Evolutionary conservation across 805 yeast genomes (phyloP).

Genomic region (Pichia gijzeniarum): DNA sequence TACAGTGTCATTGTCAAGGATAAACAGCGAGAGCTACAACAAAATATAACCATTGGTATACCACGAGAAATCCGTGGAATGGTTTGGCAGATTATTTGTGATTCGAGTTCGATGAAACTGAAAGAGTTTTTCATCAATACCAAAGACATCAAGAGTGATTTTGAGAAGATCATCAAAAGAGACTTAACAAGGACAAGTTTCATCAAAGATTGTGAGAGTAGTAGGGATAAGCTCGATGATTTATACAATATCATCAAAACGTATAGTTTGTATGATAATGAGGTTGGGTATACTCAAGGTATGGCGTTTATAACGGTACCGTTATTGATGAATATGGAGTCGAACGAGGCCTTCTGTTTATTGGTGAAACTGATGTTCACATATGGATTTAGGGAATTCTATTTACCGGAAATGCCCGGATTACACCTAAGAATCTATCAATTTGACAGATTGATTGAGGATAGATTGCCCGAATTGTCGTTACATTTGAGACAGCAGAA

Average conservation of each 20-base stretch:
- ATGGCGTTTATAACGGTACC: constrained; percentile 94
- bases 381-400: constrained; percentile 73
- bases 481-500: constrained; percentile 82
- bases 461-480: constrained; percentile 60
- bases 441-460: constrained; percentile 83
- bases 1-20: constrained; percentile 60
- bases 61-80: constrained; percentile 84
- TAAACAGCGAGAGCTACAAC: constrained; percentile 52
- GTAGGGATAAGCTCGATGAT: constrained; percentile 52
- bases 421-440: constrained; percentile 79
- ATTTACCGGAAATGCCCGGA: constrained; percentile 90
- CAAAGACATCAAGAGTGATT: constrained; percentile 47
- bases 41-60: constrained; percentile 66
- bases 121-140: constrained; percentile 51
- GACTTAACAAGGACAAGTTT: constrained; percentile 85
- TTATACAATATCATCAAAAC: constrained; percentile 73
- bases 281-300: constrained; percentile 97
- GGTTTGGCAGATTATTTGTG: constrained; percentile 85
- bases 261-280: constrained; percentile 79
- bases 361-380: constrained; percentile 77
- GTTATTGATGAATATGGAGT: constrained; percentile 69
- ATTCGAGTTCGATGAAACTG: constrained; percentile 60
- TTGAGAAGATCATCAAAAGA: constrained; percentile 69
- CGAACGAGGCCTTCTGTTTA: constrained; percentile 79
- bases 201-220: constrained; percentile 49